Evolutionary conservation across 257 asterid genomes (phyloP).

Genomic region (Penstemon davidsonii): DNA sequence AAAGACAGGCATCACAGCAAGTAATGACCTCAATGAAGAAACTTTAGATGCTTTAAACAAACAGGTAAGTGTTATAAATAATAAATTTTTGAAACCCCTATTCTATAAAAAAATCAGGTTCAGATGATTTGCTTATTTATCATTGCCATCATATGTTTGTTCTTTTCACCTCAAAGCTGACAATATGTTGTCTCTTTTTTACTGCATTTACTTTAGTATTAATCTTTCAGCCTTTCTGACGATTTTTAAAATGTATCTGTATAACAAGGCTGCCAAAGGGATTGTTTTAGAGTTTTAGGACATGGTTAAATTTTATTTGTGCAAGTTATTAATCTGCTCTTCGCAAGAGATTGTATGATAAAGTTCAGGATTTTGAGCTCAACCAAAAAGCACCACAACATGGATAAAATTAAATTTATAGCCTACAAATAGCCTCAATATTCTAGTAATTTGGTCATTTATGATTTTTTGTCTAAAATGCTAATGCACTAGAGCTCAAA

Average conservation of each 20-base stretch:
- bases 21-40: conserved; percentile 98
- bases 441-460: neutral
- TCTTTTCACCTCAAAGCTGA: conserved; percentile 11
- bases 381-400: neutral
- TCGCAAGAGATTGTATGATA: conserved; percentile 1
- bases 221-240: neutral
- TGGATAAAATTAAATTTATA: neutral
- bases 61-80: conserved; percentile 55
- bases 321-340: neutral
- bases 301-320: neutral
- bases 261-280: conserved; percentile 1
- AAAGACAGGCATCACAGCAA: conserved; percentile 77
- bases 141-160: neutral
- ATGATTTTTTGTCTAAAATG: neutral
- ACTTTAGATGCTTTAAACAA: conserved; percentile 93
- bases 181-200: neutral
- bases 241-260: neutral
- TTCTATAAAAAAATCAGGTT: neutral
- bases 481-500: conserved; percentile 13
- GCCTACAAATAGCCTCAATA: neutral
- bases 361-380: conserved; percentile 6
- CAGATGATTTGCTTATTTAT: conserved; percentile 6
- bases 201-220: neutral
- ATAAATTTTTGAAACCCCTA: neutral
- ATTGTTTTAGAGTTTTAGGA: neutral